Base-by-base conservation (phyloP, 1,284 basidiomycete genomes). In the Exobasidium cylindrosporum region DNA sequence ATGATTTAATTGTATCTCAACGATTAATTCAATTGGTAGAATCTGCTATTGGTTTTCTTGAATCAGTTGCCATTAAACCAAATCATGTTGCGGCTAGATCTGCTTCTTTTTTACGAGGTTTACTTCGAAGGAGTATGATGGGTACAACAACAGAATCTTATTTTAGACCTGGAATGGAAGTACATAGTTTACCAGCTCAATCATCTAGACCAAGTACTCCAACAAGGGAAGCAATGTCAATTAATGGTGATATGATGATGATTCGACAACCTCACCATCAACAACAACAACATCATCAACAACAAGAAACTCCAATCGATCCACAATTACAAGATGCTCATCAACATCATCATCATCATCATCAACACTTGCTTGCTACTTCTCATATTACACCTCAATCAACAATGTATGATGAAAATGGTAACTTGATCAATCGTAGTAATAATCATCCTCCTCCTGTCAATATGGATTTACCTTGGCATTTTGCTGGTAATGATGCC, bases 11-110 rank as follows among this genome's bases (percentile, higher is more conserved):
- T 14, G 21, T 35, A 26, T 21, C 32, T 4, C 24, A 55, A 28
- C 21, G 53, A 44, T 28, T 88, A 6, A 80, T 92, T 28, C 78
- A 82, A n/a, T 82, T 91, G 32, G 88, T 90, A 47, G 87, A 86
- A 58, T 89, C 91, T 66, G 87, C 93, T 28, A 91, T 90, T 1
- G 86, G 90, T 23, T 66, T 77, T 58, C 65, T 78, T 4, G 67
- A 76, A 24, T 66, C 72, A 31, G 66, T 70, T 1, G 72, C 76
- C 7, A 72, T 78, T 23, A 72, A 74, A 59, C 64, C 69, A 47
- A 72, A 69, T 53, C 76, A 78, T 45, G 75, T 70, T 4, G 67
- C 76, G 6, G 66, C 66, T 3, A 63, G 75, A 47, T 76, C 75
- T 28, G 73, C 72, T 0, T 66, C 70, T 11, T 77, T 78, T 61